These are phyloP conservation scores for Microdochium trichocladiopsis DNA, from an alignment of 2,329 filamentous ascomycete species.

Conservation along the genomic window DNA sequence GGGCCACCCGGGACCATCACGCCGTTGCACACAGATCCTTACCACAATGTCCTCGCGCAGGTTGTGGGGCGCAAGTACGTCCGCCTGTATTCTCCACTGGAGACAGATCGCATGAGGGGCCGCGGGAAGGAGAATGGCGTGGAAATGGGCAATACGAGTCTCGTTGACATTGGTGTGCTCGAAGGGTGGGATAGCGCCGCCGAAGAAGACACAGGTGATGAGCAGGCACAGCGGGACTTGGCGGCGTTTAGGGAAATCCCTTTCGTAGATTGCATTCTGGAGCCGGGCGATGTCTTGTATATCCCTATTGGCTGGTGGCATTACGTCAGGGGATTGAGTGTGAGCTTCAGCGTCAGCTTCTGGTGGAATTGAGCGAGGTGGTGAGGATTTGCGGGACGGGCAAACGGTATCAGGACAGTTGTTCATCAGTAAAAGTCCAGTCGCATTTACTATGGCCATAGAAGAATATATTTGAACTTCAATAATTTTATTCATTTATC, in stretches of 20 bases:
- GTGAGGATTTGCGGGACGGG: too few species aligned
- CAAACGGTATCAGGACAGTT: too few species aligned
- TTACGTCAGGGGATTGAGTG: constrained; percentile 78
- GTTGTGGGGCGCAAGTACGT: constrained; percentile 88
- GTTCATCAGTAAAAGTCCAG: too few species aligned
- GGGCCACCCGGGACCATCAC: constrained; percentile 84
- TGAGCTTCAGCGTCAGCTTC: constrained; percentile 92
- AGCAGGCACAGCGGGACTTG: constrained; percentile 10
- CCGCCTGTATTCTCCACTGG: constrained; percentile 70
- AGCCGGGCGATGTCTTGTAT: constrained; percentile 77
- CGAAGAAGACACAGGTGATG: constrained; percentile 1
- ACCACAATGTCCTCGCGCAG: constrained; percentile 87
- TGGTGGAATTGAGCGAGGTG: constrained; percentile 90
- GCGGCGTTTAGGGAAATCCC: constrained; percentile 33
- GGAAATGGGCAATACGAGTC: constrained; percentile 88
- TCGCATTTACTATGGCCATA: too few species aligned
- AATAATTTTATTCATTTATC: too few species aligned
- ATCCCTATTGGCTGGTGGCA: constrained; percentile 98
- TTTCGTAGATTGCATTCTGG: constrained; percentile 72
- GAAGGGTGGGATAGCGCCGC: constrained; percentile 47
- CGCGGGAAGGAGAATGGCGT: constrained; percentile 61
- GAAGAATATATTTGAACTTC: too few species aligned
- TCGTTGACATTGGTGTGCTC: constrained; percentile 66
- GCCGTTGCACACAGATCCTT: constrained; percentile 87
- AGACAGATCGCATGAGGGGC: constrained; percentile 52